Evolutionary conservation across 1,284 basidiomycete genomes (phyloP), one percentile per base, ranked within the genome.

Genomic region (Chiua sp.): DNA sequence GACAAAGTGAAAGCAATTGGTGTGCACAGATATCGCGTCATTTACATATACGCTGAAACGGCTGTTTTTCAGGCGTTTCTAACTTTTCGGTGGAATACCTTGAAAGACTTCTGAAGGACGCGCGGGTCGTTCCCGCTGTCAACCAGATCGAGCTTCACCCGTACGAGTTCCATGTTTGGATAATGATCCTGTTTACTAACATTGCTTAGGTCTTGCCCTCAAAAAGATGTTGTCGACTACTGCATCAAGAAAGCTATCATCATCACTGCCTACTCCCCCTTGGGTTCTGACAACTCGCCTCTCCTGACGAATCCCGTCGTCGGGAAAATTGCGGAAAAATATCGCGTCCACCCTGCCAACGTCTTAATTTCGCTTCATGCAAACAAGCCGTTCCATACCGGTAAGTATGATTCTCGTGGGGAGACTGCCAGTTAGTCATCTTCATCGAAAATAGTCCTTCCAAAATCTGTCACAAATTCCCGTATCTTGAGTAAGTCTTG

Each of bases 121-220:
- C 85, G 52, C 84, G 82, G 46, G 79, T 91, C 61, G 77, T 88
- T 20, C 92, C 92, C 16, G 91, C 90, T 3, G 87, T 88, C 37
- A 91, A 93, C 76, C 92, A 94, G 73, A 80, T 91, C 60, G 91
- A 92, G 75, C 80, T 90, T 37, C 91, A 93, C 12, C 35, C 90
- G 58, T 46, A 77, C 87, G 54, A 23, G 33, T 37, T 44, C 26
- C 22, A 23, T 28, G n/a, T 15, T 23, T 47, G 26, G n/a, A 12
- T 2, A n/a, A 12, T 22, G 30, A 16, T 44, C 18, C 22, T 52
- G 16, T n/a, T n/a, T n/a, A 13, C 30, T 30, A 46, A 47, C 26
- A 22, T 77, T n/a, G 28, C 28, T 4, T 53, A 87, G 85, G 18
- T 83, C 84, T 28, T 87, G 86, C 73, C 80, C 81, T 57, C 86